phyloP scores from a whole-genome alignment of 345 rosid species.

The Populus ilicifolia region DNA sequence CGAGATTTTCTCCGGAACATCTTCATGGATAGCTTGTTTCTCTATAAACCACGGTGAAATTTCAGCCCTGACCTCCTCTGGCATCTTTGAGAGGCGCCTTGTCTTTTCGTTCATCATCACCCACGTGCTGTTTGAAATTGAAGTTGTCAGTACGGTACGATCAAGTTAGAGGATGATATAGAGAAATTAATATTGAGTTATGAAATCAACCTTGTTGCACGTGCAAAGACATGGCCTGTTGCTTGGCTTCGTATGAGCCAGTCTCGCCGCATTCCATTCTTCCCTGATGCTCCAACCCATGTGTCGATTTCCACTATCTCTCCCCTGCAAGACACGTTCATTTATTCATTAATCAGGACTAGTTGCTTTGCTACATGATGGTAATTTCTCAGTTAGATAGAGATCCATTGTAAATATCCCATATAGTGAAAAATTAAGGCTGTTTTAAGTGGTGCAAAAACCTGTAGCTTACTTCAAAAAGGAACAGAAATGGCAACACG shows the following conservation, averaged over 20 bases:
- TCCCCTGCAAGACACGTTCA: constrained; percentile 39
- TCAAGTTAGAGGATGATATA: background rate
- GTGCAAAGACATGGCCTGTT: constrained; percentile 49
- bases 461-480: background rate
- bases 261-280: constrained; percentile 68
- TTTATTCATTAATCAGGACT: background rate
- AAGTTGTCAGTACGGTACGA: background rate
- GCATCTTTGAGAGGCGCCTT: constrained; percentile 64
- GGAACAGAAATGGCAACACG: background rate
- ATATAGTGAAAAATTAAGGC: background rate
- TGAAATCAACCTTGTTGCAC: constrained; percentile 49
- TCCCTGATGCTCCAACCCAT: constrained; percentile 73
- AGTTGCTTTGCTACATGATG: background rate
- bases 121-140: constrained; percentile 48
- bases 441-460: background rate
- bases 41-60: constrained; percentile 62
- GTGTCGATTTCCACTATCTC: constrained; percentile 64
- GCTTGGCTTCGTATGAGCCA: constrained; percentile 66
- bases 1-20: constrained; percentile 42
- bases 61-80: constrained; percentile 58
- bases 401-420: background rate
- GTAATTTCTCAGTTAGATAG: background rate
- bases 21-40: constrained; percentile 59
- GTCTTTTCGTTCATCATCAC: constrained; percentile 72
- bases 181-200: background rate